A percentile compares a stretch with the other conserved stretches of the same genome.
Evolutionary conservation across 768 basidiomycete species (phyloP).

Genomic region (Tylopilus vinaceipallidus): DNA sequence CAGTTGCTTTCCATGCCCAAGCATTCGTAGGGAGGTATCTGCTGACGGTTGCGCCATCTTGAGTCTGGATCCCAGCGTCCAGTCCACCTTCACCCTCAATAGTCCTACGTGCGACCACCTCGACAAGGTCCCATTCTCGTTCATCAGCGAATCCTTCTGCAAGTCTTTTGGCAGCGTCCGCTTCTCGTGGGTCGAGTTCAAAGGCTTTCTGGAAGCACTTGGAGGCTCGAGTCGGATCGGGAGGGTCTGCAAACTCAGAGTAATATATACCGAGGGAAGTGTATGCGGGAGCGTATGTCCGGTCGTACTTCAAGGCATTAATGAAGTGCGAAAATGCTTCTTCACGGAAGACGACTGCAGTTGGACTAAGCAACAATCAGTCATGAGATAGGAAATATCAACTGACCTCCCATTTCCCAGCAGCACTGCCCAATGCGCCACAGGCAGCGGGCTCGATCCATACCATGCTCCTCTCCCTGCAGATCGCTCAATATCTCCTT

Average conservation of each 20-base stretch:
- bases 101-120: slow-evolving; percentile 87
- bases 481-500: slow-evolving; percentile 46
- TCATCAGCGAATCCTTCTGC: slow-evolving; percentile 91
- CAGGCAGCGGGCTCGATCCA: slow-evolving; percentile 73
- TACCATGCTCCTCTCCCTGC: slow-evolving; percentile 43
- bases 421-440: slow-evolving; percentile 82
- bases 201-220: slow-evolving; percentile 99
- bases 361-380: slow-evolving; percentile 1
- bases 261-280: slow-evolving; percentile 94
- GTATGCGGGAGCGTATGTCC: slow-evolving; percentile 86
- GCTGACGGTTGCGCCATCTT: slow-evolving; percentile 38
- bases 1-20: slow-evolving; percentile 99
- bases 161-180: slow-evolving; percentile 76
- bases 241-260: slow-evolving; percentile 61
- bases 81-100: slow-evolving; percentile 92
- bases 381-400: background rate
- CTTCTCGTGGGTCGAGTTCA: slow-evolving; percentile 89
- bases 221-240: slow-evolving; percentile 80
- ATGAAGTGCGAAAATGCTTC: slow-evolving; percentile 81
- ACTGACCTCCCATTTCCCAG: slow-evolving; percentile 71
- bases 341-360: slow-evolving; percentile 47
- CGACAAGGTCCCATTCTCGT: slow-evolving; percentile 93
- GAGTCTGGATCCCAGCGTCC: slow-evolving; percentile 50
- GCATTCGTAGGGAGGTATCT: slow-evolving; percentile 74
- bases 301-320: slow-evolving; percentile 66